A percentile compares a stretch with the other conserved stretches of the same genome.
Evolutionary conservation across 2,329 filamentous ascomycete species (phyloP).

Genomic region (Clarireedia sp.): DNA sequence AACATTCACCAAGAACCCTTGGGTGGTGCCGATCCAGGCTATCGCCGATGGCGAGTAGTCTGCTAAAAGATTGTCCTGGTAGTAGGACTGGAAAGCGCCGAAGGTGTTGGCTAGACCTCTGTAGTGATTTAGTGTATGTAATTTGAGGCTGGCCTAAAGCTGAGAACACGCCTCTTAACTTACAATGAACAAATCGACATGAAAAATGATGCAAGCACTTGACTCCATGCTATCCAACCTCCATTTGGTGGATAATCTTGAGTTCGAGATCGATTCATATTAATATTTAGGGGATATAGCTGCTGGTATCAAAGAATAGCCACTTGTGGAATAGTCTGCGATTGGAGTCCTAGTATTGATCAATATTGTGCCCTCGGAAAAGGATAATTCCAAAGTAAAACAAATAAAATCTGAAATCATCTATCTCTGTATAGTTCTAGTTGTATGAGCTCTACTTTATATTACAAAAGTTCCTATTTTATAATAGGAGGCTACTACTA

Average conservation of each 20-base stretch:
- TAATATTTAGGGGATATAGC: too few species aligned
- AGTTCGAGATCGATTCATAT: too few species aligned
- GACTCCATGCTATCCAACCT: slow-evolving; percentile 9
- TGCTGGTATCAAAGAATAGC: too few species aligned
- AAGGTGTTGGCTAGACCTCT: slow-evolving; percentile 36
- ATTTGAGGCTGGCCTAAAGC: neutral
- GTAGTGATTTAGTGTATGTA: neutral
- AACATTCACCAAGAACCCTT: slow-evolving; percentile 40
- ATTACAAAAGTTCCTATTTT: too few species aligned
- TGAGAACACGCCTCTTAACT: neutral
- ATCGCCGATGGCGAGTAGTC: slow-evolving; percentile 40
- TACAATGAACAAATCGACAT: neutral
- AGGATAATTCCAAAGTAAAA: too few species aligned
- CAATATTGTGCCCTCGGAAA: too few species aligned
- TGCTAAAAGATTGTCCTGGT: slow-evolving; percentile 38
- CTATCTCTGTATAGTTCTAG: too few species aligned
- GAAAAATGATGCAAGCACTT: slow-evolving; percentile 2
- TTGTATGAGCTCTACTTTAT: too few species aligned
- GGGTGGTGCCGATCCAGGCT: slow-evolving; percentile 49
- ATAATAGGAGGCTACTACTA: too few species aligned
- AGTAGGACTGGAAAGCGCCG: slow-evolving; percentile 50
- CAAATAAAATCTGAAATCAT: too few species aligned
- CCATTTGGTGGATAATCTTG: slow-evolving; percentile 7
- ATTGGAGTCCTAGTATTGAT: too few species aligned
- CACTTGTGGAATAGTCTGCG: too few species aligned